Evolutionary conservation across 2,329 filamentous ascomycete species (phyloP).

Genomic region (Talaromyces funiculosus): DNA sequence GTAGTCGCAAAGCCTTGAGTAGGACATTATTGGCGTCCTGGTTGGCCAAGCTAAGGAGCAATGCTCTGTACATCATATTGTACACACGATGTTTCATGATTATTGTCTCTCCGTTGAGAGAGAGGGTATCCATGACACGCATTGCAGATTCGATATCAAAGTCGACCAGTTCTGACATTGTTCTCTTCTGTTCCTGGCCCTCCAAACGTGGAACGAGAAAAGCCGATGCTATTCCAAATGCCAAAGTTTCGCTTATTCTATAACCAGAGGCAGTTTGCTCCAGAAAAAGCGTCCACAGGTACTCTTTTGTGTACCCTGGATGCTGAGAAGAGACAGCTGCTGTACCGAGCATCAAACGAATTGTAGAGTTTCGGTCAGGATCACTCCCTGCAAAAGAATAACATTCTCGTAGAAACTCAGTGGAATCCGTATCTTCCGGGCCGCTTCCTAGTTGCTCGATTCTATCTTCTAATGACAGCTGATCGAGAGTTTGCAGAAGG

Average conservation of each 20-base stretch:
- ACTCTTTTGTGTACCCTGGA: conserved; percentile 30
- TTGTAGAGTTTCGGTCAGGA: conserved; percentile 25
- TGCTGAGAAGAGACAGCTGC: conserved; percentile 37
- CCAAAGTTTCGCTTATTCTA: conserved; percentile 30
- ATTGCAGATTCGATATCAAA: conserved; percentile 33
- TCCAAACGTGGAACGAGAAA: conserved; percentile 27
- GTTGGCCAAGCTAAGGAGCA: conserved; percentile 24
- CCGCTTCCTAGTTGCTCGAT: conserved; percentile 32
- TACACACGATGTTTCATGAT: conserved; percentile 46
- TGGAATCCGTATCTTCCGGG: conserved; percentile 34
- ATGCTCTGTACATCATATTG: conserved; percentile 34
- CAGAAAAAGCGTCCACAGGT: conserved; percentile 30
- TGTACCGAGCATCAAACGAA: conserved; percentile 32
- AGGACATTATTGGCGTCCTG: neutral
- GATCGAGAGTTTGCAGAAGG: neutral
- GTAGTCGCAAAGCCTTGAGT: conserved; percentile 18
- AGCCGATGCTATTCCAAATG: conserved; percentile 31
- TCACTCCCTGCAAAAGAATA: conserved; percentile 27
- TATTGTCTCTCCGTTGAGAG: conserved; percentile 33
- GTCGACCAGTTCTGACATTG: conserved; percentile 15
- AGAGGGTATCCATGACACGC: conserved; percentile 38
- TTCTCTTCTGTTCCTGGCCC: conserved; percentile 4
- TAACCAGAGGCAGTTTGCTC: conserved; percentile 31
- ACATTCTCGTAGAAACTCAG: conserved; percentile 39
- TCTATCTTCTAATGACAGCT: conserved; percentile 18